Evolutionary conservation across 179 eudicot species (phyloP), one percentile per base, ranked within the genome.

Genomic region (Heliamphora pulchella): DNA sequence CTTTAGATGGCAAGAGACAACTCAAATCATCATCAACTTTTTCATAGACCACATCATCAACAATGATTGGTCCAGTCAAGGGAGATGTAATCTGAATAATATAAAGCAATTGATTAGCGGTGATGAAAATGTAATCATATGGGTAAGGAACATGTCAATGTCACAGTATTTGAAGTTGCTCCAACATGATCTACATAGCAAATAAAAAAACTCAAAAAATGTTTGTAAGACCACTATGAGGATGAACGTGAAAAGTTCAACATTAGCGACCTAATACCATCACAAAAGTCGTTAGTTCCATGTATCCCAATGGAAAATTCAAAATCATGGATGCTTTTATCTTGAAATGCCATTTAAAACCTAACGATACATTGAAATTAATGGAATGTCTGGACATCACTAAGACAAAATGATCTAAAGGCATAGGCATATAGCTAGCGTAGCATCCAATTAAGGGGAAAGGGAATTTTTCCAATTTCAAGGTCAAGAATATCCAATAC

Each of bases 31-130:
- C 89, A 80, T 94, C 92, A 75, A 80, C 83, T 79, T 83, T 83
- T 86, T 91, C 97, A 86, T 96, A 96, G 51, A 92, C 81, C 77
- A 94, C 98, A 81, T 96, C 98, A 80, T 96, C 99, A 22, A 96
- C 90, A 74, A 87, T 71, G 46, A 96, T 90, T 68, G 86, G 85
- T 80, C 99, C 99, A 59, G 98, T 96, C 83, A 94, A 86, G 77
- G 85, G 74, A 80, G 98, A 94, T 70, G 86, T 85, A 74, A 84
- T 93, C 99, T 96, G 81, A 78, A 84, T 55, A 77, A 79, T 63
- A 86, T 47, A 80, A 44, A 82, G 17, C 57, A 63, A 59, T 53
- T 54, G 17, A 41, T 68, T 1, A 78, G 17, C 14, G 57, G 17
- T 14, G 0, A 80, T 53, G 51, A 78, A 47, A 67, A 81, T 74